Conservation (phyloP, 176 grass and related monocot genomes). For the Carex pumila region DNA sequence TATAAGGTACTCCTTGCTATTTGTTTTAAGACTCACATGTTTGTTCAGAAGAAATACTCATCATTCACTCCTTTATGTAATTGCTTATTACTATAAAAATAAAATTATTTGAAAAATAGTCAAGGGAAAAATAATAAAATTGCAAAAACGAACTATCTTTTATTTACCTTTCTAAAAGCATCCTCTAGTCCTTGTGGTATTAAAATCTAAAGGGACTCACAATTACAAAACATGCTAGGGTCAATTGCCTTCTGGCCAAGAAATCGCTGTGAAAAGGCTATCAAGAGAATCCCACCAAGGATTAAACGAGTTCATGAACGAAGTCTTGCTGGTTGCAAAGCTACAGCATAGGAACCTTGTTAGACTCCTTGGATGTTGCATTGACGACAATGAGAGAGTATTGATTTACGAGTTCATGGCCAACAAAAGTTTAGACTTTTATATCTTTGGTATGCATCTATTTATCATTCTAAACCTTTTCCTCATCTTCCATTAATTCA, state of each 20-base stretch:
- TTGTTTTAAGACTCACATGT: neutral
- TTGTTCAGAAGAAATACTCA: neutral
- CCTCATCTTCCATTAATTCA: neutral
- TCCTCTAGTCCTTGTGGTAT: neutral
- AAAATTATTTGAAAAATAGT: neutral
- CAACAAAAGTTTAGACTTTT: slow-evolving; percentile 49
- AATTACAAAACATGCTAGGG: slow-evolving; percentile 17
- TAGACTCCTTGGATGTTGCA: slow-evolving; percentile 36
- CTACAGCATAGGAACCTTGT: slow-evolving; percentile 57
- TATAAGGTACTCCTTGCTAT: slow-evolving; percentile 45
- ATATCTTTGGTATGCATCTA: slow-evolving; percentile 36
- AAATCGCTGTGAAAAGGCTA: slow-evolving; percentile 52
- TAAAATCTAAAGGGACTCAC: slow-evolving; percentile 2
- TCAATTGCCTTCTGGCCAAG: slow-evolving; percentile 21
- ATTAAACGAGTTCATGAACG: slow-evolving; percentile 41
- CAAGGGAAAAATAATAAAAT: neutral
- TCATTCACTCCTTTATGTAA: neutral
- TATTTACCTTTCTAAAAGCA: neutral
- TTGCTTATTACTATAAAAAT: neutral
- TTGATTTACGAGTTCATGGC: slow-evolving; percentile 52
- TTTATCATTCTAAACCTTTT: neutral
- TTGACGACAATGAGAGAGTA: slow-evolving; percentile 37
- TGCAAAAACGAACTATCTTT: neutral
- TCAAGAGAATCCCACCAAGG: slow-evolving; percentile 34
- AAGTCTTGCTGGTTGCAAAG: slow-evolving; percentile 45